phyloP scores from a whole-genome alignment of 1,284 basidiomycete genomes.

The Leccinum fallax region DNA sequence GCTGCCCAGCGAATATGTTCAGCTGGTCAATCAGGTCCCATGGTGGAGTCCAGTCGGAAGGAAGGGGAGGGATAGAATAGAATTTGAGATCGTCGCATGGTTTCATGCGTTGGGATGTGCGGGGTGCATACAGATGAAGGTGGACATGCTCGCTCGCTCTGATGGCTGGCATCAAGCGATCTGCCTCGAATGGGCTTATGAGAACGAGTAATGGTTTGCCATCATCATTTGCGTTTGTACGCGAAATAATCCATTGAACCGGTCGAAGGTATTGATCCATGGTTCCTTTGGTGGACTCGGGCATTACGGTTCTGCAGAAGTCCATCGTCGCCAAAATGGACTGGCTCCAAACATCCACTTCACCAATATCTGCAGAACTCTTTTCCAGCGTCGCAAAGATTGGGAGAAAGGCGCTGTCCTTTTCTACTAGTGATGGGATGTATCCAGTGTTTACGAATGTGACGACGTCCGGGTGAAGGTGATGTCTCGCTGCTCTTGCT shows the following conservation, averaged over 20 bases:
- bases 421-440: not conserved
- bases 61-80: not conserved
- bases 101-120: not conserved
- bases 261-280: no score
- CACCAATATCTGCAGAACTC: no score
- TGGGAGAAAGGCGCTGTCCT: no score
- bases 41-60: not conserved
- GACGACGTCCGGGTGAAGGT: not conserved
- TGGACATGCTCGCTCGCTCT: not conserved
- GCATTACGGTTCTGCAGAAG: no score
- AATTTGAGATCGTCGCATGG: not conserved
- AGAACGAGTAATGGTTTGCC: not conserved
- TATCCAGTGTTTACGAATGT: not conserved
- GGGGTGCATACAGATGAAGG: not conserved
- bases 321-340: no score
- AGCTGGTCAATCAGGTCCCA: not conserved
- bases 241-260: no score
- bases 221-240: no score
- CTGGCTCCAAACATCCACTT: no score
- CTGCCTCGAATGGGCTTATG: not conserved
- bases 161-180: not conserved
- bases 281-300: no score
- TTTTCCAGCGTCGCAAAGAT: no score
- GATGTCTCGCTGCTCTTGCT: not conserved
- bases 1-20: not conserved